Evolutionary conservation across 2,329 filamentous ascomycete species (phyloP).

Genomic region (Bipolaris sorokiniana): DNA sequence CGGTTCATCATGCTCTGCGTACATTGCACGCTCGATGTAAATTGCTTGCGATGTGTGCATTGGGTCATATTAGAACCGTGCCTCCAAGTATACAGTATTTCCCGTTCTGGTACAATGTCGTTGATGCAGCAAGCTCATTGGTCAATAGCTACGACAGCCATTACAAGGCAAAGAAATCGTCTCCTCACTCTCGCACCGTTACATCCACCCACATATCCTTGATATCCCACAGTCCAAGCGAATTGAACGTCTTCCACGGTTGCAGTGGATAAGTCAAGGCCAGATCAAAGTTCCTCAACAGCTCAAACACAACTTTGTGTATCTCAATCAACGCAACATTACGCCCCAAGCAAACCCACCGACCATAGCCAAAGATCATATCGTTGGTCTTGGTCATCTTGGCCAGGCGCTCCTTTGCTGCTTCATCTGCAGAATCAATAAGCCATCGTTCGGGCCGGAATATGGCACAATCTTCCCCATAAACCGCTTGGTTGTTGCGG

Average conservation of each 20-base stretch:
- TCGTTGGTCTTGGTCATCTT: conserved; percentile 44
- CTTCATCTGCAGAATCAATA: conserved; percentile 26
- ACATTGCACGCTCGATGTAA: neutral
- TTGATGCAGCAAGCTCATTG: conserved; percentile 7
- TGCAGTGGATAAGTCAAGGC: conserved; percentile 36
- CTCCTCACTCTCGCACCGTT: conserved; percentile 23
- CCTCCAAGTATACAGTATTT: neutral
- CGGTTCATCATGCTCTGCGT: neutral
- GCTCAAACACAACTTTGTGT: conserved; percentile 53
- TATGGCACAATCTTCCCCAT: conserved; percentile 51
- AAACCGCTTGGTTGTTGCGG: conserved; percentile 38
- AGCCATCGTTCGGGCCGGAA: conserved; percentile 61
- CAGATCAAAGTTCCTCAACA: conserved; percentile 44
- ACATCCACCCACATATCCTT: conserved; percentile 44
- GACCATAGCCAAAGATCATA: conserved; percentile 48
- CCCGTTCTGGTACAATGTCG: conserved; percentile 1
- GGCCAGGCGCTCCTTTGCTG: conserved; percentile 33
- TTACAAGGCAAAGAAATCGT: neutral
- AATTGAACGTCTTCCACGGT: conserved; percentile 41
- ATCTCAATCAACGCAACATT: conserved; percentile 47
- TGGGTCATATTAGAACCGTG: neutral
- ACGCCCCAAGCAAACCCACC: conserved; percentile 45
- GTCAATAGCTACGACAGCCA: neutral
- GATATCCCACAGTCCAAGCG: conserved; percentile 39
- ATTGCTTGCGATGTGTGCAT: neutral